A percentile compares a stretch with the other conserved stretches of the same genome.
These are phyloP conservation scores for Dryadomyces quercus-mongolicae DNA, from an alignment of 2,329 filamentous ascomycete species.

Conservation along the genomic window DNA sequence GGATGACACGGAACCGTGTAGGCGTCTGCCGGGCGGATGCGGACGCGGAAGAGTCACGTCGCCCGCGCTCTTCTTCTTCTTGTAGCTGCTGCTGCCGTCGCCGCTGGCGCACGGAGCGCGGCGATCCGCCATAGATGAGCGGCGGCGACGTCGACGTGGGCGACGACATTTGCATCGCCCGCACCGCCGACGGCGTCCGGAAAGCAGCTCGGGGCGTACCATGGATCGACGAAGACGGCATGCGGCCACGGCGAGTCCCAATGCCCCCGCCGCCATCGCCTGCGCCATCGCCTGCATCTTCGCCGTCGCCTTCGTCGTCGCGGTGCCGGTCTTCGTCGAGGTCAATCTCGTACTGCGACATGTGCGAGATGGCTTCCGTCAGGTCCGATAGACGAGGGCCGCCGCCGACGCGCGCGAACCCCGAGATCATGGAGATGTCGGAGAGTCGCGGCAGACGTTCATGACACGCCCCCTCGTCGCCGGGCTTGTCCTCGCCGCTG, in stretches of 20 bases:
- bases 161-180: slow-evolving; percentile 55
- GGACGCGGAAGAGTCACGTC: not conserved
- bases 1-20: slow-evolving; percentile 41
- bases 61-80: not conserved
- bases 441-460: not conserved
- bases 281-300: slow-evolving; percentile 18
- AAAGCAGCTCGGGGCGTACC: slow-evolving; percentile 52
- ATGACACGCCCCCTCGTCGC: not conserved
- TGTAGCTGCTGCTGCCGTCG: slow-evolving; percentile 1
- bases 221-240: slow-evolving; percentile 30
- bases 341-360: slow-evolving; percentile 36
- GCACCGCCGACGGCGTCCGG: slow-evolving; percentile 56
- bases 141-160: slow-evolving; percentile 36
- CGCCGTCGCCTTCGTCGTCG: slow-evolving; percentile 30
- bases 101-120: slow-evolving; percentile 36
- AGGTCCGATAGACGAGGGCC: not conserved
- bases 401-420: not conserved
- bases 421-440: not conserved
- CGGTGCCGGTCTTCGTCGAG: slow-evolving; percentile 17
- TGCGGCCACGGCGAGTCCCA: slow-evolving; percentile 15
- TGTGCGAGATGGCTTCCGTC: slow-evolving; percentile 35
- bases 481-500: slow-evolving; percentile 12
- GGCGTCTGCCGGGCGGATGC: slow-evolving; percentile 26
- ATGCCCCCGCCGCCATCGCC: slow-evolving; percentile 8
- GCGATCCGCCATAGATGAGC: slow-evolving; percentile 33